Base-by-base conservation (phyloP, 768 basidiomycete species). In the Mycena indigotica region DNA sequence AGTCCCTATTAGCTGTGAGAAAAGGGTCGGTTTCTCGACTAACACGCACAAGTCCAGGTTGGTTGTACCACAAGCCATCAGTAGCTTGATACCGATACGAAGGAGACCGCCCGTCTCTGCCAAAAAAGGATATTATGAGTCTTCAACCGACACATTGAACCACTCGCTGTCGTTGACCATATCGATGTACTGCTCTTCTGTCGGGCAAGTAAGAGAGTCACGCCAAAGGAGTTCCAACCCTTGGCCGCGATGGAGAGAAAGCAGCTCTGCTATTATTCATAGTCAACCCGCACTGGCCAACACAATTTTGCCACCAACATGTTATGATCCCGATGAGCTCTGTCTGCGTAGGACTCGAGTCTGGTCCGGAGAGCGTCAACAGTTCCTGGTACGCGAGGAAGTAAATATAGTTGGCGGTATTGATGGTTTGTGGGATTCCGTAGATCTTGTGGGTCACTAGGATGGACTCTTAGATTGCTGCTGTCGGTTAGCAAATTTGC, bases 401-500 rank as follows among this genome's bases (percentile, higher is more conserved):
- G 69, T 96, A 98, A 26, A 95, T 93, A 63, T 98, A 98, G 68
- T 97, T 98, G 0, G 96, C 96, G 0, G 89, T 87, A 70, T 99
- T 99, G 75, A 99, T 95, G 0, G 96, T 97, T 69, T 98, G 96
- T 0, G 96, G 93, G 2, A 97, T 76, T 1, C 96, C 96, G 65
- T 96, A 99, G 63, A 99, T 96, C 76, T 92, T 93, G 76, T 99
- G 95, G 0, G 93, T 85, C 23, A 95, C 95, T 88, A 60, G n/a
- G n/a, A n/a, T n/a, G n/a, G n/a, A n/a, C n/a, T n/a, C n/a, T n/a
- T 1, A 56, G n/a, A 44, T 29, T 40, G 52, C 16, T 15, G 3
- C 19, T 12, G 15, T 53, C 35, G 35, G 38, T 23, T 19, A 15
- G 38, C 12, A 23, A 15, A 44, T 38, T n/a, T n/a, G n/a, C 35